These are phyloP conservation scores for Capsicum chinense DNA, from an alignment of 257 asterid species.

Conservation along the genomic window DNA sequence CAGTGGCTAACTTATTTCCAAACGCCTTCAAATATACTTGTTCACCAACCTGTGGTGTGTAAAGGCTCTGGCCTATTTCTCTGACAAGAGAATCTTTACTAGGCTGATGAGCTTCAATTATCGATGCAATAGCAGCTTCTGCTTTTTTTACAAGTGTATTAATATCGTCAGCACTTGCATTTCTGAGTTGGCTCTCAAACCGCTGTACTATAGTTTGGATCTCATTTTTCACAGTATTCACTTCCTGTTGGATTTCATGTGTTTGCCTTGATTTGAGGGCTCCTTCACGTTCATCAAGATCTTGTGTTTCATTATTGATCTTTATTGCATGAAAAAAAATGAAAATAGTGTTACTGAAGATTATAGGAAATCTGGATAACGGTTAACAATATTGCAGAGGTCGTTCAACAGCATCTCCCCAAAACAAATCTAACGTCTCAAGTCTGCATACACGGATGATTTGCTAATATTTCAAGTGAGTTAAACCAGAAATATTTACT, in stretches of 20 bases:
- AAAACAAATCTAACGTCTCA: neutral
- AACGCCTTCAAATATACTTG: slow-evolving; percentile 62
- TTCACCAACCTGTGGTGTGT: slow-evolving; percentile 71
- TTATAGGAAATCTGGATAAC: neutral
- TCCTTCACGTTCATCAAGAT: slow-evolving; percentile 75
- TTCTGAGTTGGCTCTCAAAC: slow-evolving; percentile 67
- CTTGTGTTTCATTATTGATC: slow-evolving; percentile 74
- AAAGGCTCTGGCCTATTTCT: slow-evolving; percentile 39
- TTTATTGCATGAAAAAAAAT: slow-evolving; percentile 37
- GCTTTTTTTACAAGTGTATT: slow-evolving; percentile 65
- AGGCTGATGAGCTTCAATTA: slow-evolving; percentile 66
- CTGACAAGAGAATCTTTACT: slow-evolving; percentile 41
- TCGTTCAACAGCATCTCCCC: neutral
- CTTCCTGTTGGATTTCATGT: slow-evolving; percentile 57
- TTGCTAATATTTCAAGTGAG: slow-evolving; percentile 14
- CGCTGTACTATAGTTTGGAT: slow-evolving; percentile 62
- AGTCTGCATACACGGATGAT: neutral
- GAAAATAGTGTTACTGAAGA: neutral
- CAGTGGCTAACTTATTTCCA: slow-evolving; percentile 81
- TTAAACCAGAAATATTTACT: slow-evolving; percentile 3
- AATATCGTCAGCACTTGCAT: slow-evolving; percentile 46
- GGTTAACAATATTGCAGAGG: slow-evolving; percentile 4
- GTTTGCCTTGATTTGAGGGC: slow-evolving; percentile 79
- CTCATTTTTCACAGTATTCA: slow-evolving; percentile 55
- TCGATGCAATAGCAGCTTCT: slow-evolving; percentile 66